phyloP scores from a whole-genome alignment of 2,329 filamentous ascomycete genomes.

The Ilyonectria mors-panacis region DNA sequence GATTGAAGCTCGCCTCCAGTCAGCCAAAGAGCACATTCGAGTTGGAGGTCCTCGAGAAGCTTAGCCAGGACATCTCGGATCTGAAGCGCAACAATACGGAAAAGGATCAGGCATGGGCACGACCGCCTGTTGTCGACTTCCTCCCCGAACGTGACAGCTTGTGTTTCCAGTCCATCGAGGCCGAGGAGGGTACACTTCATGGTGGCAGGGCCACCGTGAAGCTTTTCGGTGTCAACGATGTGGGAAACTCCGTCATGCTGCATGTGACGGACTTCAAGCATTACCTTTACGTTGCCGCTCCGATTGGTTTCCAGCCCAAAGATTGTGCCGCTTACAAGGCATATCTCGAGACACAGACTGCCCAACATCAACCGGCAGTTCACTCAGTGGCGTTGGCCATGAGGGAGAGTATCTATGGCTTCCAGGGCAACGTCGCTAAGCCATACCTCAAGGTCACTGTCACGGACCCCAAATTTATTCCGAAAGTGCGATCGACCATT shows the following conservation, averaged over 20 bases:
- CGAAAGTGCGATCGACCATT: conserved; percentile 80
- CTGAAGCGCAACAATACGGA: conserved; percentile 91
- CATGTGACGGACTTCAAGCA: conserved; percentile 97
- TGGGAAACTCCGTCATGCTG: conserved; percentile 91
- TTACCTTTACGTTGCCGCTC: conserved; percentile 94
- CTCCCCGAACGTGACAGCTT: conserved; percentile 75
- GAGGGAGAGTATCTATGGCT: conserved; percentile 93
- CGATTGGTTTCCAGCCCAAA: conserved; percentile 81
- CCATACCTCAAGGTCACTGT: conserved; percentile 96
- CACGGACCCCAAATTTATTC: conserved; percentile 88
- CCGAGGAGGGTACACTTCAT: conserved; percentile 87
- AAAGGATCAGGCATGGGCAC: conserved; percentile 93
- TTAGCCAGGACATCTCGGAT: conserved; percentile 92
- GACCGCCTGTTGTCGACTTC: conserved; percentile 68
- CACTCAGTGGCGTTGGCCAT: conserved; percentile 86
- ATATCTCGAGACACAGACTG: conserved; percentile 85
- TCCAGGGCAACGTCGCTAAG: conserved; percentile 92
- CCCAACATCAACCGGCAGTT: conserved; percentile 81
- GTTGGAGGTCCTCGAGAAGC: conserved; percentile 92
- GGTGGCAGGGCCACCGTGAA: conserved; percentile 86
- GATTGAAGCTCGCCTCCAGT: conserved; percentile 76
- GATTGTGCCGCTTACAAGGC: conserved; percentile 85
- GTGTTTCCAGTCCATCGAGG: conserved; percentile 96
- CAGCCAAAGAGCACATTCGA: conserved; percentile 94
- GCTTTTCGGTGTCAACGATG: conserved; percentile 89